A percentile compares a stretch with the other conserved stretches of the same genome.
phyloP scores from a whole-genome alignment of 352 stramenopile genomes.

The Achlya hypogyna region DNA sequence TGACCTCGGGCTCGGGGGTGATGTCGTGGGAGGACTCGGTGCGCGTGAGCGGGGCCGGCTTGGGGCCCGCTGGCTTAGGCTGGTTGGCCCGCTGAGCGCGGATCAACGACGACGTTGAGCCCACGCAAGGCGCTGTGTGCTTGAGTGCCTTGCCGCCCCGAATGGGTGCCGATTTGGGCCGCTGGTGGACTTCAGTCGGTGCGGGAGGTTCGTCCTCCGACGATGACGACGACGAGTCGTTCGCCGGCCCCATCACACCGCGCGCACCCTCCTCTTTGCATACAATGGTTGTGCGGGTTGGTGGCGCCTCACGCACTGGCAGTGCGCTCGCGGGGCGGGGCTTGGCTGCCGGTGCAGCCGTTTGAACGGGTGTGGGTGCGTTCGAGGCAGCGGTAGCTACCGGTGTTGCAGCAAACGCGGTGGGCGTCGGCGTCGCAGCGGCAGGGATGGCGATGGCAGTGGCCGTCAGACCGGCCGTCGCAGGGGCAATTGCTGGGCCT shows the following conservation, averaged over 20 bases:
- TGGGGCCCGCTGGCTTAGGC: background rate
- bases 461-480: background rate
- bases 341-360: background rate
- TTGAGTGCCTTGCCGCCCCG: background rate
- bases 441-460: background rate
- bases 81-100: constrained; percentile 39
- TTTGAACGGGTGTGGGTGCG: no score
- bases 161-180: constrained; percentile 15
- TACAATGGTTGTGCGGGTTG: background rate
- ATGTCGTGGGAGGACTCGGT: constrained; percentile 33
- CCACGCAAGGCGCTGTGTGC: constrained; percentile 23
- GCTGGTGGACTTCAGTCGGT: constrained; percentile 22
- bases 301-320: background rate
- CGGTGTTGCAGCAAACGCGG: no score
- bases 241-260: background rate
- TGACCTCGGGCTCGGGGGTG: constrained; percentile 20
- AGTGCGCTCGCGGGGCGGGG: constrained; percentile 1
- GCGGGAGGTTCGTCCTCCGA: constrained; percentile 7
- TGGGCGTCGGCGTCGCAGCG: no score
- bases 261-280: background rate
- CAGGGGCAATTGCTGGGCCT: background rate
- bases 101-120: constrained; percentile 59
- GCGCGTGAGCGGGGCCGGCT: constrained; percentile 13
- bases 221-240: constrained; percentile 6
- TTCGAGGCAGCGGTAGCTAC: no score